phyloP scores from a whole-genome alignment of 2,329 filamentous ascomycete genomes.

The Fusarium sp. region DNA sequence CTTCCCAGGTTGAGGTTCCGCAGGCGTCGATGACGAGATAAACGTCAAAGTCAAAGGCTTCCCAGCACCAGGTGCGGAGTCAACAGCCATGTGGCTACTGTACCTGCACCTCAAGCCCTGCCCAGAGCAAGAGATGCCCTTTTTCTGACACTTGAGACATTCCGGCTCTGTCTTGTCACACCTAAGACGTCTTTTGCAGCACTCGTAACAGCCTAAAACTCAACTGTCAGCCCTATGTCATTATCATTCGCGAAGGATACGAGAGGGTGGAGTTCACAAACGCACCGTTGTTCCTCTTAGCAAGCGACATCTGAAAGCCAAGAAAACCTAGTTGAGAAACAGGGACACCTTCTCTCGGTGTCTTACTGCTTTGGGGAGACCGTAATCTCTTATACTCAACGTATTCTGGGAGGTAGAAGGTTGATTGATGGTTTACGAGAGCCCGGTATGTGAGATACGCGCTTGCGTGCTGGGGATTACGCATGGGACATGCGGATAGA shows the following conservation, averaged over 20 bases:
- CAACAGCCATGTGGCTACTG: slow-evolving; percentile 43
- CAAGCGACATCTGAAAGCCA: slow-evolving; percentile 38
- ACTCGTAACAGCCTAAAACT: slow-evolving; percentile 50
- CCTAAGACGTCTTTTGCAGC: slow-evolving; percentile 50
- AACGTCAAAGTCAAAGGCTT: slow-evolving; percentile 3
- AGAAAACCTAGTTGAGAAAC: not conserved
- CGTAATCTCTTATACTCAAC: not conserved
- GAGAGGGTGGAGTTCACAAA: not conserved
- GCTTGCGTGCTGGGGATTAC: slow-evolving; percentile 8
- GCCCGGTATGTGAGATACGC: slow-evolving; percentile 7
- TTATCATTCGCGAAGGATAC: no score
- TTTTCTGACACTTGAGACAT: slow-evolving; percentile 53
- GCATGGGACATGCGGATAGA: not conserved
- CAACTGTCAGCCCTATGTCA: not conserved
- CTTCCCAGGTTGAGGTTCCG: not conserved
- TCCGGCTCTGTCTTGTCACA: slow-evolving; percentile 53
- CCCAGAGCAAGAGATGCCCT: slow-evolving; percentile 52
- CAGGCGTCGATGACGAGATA: not conserved
- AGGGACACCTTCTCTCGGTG: not conserved
- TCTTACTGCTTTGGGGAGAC: not conserved
- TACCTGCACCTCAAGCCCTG: slow-evolving; percentile 50
- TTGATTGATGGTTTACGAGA: not conserved
- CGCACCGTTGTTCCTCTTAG: slow-evolving; percentile 42
- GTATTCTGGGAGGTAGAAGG: not conserved
- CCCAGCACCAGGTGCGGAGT: not conserved